Conservation (phyloP, 257 asterid genomes). For the Nicotiana attenuata region DNA sequence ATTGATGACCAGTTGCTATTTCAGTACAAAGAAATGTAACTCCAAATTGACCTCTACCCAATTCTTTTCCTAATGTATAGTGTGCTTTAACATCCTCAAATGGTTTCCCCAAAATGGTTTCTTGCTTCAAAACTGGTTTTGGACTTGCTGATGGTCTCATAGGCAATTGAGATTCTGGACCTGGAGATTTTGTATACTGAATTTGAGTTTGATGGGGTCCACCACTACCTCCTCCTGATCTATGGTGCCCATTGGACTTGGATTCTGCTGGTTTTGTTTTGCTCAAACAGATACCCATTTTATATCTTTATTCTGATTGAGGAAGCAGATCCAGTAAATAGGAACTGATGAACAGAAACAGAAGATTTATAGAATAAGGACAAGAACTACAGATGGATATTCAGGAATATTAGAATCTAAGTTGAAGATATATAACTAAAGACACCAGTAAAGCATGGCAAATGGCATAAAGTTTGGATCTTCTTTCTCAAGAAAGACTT, state of each 20-base stretch:
- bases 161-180: conserved; percentile 37
- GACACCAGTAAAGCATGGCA: not conserved
- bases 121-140: conserved; percentile 20
- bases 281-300: conserved; percentile 30
- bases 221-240: conserved; percentile 19
- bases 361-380: not conserved
- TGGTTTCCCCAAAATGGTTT: conserved; percentile 56
- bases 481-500: not conserved
- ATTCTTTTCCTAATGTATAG: conserved; percentile 53
- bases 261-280: conserved; percentile 11
- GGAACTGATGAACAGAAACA: too few species aligned
- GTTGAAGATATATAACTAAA: too few species aligned
- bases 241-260: conserved; percentile 10
- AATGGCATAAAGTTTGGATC: not conserved
- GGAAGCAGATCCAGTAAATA: not conserved
- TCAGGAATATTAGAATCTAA: not conserved
- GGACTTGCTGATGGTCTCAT: conserved; percentile 29
- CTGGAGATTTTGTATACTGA: conserved; percentile 50
- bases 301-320: not conserved
- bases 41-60: conserved; percentile 77
- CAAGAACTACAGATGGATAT: conserved; percentile 2
- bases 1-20: conserved; percentile 32
- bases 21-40: conserved; percentile 59
- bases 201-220: conserved; percentile 28
- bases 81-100: conserved; percentile 43